Percentiles rank a stretch among this genome's conserved stretches.
Evolutionary conservation across 2,329 filamentous ascomycete species (phyloP).

Genomic region (Hypoxylon sp.): DNA sequence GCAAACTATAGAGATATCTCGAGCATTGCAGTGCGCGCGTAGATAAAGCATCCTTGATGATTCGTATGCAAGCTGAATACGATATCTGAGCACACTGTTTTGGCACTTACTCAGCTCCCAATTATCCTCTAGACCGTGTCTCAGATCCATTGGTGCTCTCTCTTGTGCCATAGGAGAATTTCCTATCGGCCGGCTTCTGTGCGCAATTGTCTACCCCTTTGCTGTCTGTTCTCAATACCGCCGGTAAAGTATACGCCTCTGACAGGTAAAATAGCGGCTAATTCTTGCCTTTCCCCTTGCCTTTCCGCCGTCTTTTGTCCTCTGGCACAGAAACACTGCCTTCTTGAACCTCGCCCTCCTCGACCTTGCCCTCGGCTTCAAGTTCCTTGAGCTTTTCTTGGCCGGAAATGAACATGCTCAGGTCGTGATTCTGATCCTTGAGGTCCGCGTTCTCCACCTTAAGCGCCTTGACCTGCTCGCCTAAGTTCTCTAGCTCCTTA

Average conservation of each 20-base stretch:
- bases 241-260: neutral
- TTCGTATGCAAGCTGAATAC: constrained; percentile 23
- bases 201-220: neutral
- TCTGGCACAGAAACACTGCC: constrained; percentile 78
- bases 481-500: constrained; percentile 70
- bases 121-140: neutral
- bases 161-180: constrained; percentile 3
- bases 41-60: constrained; percentile 5
- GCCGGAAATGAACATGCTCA: constrained; percentile 89
- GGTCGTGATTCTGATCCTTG: constrained; percentile 87
- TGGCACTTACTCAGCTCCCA: constrained; percentile 1
- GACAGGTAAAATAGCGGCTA: constrained; percentile 19
- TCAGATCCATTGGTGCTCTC: neutral
- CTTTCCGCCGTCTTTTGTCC: constrained; percentile 62
- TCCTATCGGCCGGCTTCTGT: constrained; percentile 2
- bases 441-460: constrained; percentile 78
- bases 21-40: neutral
- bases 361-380: constrained; percentile 70
- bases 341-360: constrained; percentile 80
- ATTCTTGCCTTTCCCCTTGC: constrained; percentile 63
- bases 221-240: neutral
- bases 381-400: constrained; percentile 84
- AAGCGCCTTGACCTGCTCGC: constrained; percentile 69
- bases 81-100: constrained; percentile 12
- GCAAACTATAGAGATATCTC: constrained; percentile 5